phyloP scores from a whole-genome alignment of 1,284 basidiomycete genomes.

The Puccinia polysora region DNA sequence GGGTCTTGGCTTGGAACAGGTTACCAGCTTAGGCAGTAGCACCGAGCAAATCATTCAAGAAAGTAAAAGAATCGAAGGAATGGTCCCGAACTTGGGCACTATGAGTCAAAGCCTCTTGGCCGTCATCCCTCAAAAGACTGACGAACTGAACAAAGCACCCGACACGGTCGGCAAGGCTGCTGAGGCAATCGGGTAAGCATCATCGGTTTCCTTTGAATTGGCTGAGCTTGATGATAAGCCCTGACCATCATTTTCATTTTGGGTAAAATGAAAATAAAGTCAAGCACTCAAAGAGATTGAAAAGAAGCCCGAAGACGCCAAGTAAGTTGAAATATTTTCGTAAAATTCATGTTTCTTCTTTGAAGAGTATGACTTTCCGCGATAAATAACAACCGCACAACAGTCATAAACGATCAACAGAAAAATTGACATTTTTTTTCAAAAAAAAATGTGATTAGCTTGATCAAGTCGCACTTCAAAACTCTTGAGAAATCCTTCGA shows the following conservation, averaged over 20 bases:
- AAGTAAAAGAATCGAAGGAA: neutral
- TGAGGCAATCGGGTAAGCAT: constrained; percentile 2
- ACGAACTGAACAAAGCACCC: neutral
- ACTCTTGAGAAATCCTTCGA: constrained; percentile 19
- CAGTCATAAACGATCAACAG: too few species aligned
- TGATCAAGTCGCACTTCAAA: constrained; percentile 5
- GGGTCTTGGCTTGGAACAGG: constrained; percentile 10
- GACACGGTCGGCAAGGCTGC: neutral
- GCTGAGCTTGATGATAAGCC: neutral
- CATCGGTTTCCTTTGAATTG: neutral
- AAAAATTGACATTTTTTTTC: too few species aligned
- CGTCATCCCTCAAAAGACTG: neutral
- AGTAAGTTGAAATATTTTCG: neutral
- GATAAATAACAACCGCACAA: too few species aligned
- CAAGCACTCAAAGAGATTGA: constrained; percentile 6
- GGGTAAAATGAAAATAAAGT: neutral
- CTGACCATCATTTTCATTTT: neutral
- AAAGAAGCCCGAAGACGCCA: constrained; percentile 10
- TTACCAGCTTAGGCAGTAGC: constrained; percentile 14
- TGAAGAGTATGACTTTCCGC: too few species aligned
- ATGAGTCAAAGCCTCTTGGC: neutral
- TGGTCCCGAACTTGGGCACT: neutral
- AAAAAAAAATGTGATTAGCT: too few species aligned
- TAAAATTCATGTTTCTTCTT: neutral
- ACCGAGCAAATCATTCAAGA: constrained; percentile 4